These are phyloP conservation scores for Eragrostis nindensis DNA, from an alignment of 176 grass and related monocot genomes.

Conservation along the genomic window DNA sequence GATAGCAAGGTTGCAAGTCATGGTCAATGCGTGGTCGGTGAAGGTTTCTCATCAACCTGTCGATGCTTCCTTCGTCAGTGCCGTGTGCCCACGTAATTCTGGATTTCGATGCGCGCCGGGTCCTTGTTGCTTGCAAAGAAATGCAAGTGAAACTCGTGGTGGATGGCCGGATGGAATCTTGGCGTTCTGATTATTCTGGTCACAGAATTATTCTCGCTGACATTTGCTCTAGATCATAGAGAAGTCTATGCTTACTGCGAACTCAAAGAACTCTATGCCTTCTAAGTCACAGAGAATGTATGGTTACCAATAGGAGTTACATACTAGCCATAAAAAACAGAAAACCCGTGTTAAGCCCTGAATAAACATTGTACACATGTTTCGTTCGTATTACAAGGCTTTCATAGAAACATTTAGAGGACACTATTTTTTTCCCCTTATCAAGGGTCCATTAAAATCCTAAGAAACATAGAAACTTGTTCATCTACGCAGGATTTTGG, in stretches of 20 bases:
- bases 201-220: too few species aligned
- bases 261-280: too few species aligned
- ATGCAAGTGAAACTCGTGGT: background rate
- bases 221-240: too few species aligned
- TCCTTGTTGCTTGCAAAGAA: constrained; percentile 16
- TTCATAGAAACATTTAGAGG: too few species aligned
- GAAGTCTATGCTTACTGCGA: too few species aligned
- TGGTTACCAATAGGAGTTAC: too few species aligned
- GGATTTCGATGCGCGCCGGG: background rate
- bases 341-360: too few species aligned
- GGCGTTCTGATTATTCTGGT: background rate
- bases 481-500: background rate
- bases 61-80: background rate
- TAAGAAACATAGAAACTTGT: background rate
- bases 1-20: background rate
- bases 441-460: background rate
- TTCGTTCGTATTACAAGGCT: too few species aligned
- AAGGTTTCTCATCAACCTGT: background rate
- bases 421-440: background rate
- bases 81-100: background rate
- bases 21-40: background rate
- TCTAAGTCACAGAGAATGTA: too few species aligned
- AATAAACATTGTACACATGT: too few species aligned
- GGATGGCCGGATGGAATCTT: background rate
- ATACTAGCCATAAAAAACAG: too few species aligned